Base-by-base conservation (phyloP, 2,329 filamentous ascomycete species). In the Cladophialophora exuberans region DNA sequence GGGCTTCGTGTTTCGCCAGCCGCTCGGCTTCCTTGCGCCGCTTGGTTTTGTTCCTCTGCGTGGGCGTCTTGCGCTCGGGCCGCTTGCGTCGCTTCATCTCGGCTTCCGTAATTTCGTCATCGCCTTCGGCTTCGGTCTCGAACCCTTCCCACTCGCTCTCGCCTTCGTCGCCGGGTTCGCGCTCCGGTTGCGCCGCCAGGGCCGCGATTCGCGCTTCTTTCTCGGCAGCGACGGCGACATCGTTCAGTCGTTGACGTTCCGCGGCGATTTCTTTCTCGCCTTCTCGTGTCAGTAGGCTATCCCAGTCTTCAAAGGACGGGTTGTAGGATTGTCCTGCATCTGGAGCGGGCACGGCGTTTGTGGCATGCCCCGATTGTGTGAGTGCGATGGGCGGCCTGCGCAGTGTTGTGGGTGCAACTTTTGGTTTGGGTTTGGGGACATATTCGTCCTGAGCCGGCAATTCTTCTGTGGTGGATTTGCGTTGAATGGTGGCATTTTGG, bases 61-160 rank as follows among this genome's bases (percentile, higher is more conserved):
- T 80, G 46, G 86, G 88, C 2, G 90, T 95, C 78, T 97, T 97
- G 66, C 93, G 82, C 72, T 89, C 83, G 2, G 89, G 87, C 56
- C 86, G 80, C 76, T 96, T 96, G 58, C 83, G 82, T 66, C 83
- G 85, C 49, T 85, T 73, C 67, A 82, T 76, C 59, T 89, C 87
- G 64, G 90, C 87, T 9, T 81, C 83, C 52, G 90, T 82, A 13
- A 42, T 26, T 22, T 42, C 39, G 69, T 82, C 82, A 63, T 85
- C 87, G 7, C 81, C 83, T 54, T 90, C 83, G 69, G 82, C 83
- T 63, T 85, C 91, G 69, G 90, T 96, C 75, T 96, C 87, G 62
- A 90, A 84, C 0, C 89, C 89, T 71, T 92, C 93, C 90, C 91
- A 97, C 11, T 89, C 91, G 42, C 89, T 94, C 68, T 96, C 92